Evolutionary conservation across 768 basidiomycete species (phyloP).

Genomic region (Lentinula guzmanii): DNA sequence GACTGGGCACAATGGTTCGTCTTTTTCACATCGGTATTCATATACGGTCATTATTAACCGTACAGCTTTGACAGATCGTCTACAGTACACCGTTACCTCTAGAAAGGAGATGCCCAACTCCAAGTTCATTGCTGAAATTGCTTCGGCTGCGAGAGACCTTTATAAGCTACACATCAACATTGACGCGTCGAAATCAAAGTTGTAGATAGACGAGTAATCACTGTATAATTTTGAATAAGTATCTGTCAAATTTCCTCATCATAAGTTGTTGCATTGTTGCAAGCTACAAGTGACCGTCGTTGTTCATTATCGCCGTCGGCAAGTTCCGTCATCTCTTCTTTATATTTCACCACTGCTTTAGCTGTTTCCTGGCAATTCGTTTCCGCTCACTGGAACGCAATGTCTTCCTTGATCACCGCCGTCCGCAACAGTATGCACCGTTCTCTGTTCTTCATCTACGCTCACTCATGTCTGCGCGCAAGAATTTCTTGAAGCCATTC

Average conservation of each 20-base stretch:
- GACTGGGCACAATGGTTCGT: conserved; percentile 78
- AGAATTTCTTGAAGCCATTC: conserved; percentile 87
- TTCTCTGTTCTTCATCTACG: conserved; percentile 6
- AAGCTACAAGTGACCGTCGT: not conserved
- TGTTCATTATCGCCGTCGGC: not conserved
- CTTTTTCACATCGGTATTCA: not conserved
- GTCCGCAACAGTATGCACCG: conserved; percentile 39
- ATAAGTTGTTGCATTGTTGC: not conserved
- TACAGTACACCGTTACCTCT: conserved; percentile 87
- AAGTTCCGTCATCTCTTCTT: not conserved
- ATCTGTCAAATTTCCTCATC: not conserved
- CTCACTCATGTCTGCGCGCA: conserved; percentile 1
- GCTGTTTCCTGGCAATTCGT: not conserved
- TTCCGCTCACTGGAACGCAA: not conserved
- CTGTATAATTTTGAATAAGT: not conserved
- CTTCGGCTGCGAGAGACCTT: conserved; percentile 56
- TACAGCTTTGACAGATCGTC: conserved; percentile 42
- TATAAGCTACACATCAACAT: conserved; percentile 48
- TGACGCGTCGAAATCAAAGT: not conserved
- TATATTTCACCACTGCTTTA: not conserved
- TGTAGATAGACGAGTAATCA: not conserved
- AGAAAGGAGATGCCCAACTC: conserved; percentile 78
- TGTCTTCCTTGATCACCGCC: conserved; percentile 37
- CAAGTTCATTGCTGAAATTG: conserved; percentile 67
- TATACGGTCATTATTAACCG: conserved; percentile 6